Base-by-base conservation (phyloP, 2,329 filamentous ascomycete genomes). In the Tolypocladium guangdongense region DNA sequence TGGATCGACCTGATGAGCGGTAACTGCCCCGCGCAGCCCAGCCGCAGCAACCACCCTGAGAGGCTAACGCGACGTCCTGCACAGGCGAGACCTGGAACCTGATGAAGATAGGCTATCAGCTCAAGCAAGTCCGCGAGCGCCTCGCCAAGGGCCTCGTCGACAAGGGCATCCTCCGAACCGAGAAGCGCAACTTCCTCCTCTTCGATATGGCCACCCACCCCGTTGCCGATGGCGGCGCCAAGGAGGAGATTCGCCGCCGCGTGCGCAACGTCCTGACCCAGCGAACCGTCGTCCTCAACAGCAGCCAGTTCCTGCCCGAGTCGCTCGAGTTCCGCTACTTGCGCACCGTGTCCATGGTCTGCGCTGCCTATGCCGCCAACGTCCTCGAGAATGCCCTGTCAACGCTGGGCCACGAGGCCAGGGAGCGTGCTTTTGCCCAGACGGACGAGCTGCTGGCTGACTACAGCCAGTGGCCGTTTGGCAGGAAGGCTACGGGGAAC, bases 181-280 rank as follows among this genome's bases (percentile, higher is more conserved):
- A 99, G 73, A 99, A 99, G 78, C 90, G 90, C 73, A 99, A 99
- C 78, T 99, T 99, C 76, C 82, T 99, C 59, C 87, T 99, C 59
- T 99, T 99, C 77, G 93, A 99, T 75, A 99, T 99, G 93, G 93
- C 93, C 54, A 99, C 93, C 59, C 93, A 99, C 71, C 93, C 93
- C 43, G 91, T 99, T 55, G 92, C 90, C 59, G 93, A 99, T 65
- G 88, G 90, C 60, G 92, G 90, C 65, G 93, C 93, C 65, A 99
- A 99, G 76, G 93, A 97, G 66, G 93, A 99, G 75, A 93, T 99
- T 65, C 83, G 93, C 64, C 84, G 88, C 67, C 87, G 93, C 63
- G 92, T 97, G 60, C 86, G 92, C 67, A 95, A 88, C 68, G 83
- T 97, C 56, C 84, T 96, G 60, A 96, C 90, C 56, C 90, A 91